A percentile compares a stretch with the other conserved stretches of the same genome.
phyloP scores from a whole-genome alignment of 164 flowering plant genomes.

The Hamamelis virginiana region DNA sequence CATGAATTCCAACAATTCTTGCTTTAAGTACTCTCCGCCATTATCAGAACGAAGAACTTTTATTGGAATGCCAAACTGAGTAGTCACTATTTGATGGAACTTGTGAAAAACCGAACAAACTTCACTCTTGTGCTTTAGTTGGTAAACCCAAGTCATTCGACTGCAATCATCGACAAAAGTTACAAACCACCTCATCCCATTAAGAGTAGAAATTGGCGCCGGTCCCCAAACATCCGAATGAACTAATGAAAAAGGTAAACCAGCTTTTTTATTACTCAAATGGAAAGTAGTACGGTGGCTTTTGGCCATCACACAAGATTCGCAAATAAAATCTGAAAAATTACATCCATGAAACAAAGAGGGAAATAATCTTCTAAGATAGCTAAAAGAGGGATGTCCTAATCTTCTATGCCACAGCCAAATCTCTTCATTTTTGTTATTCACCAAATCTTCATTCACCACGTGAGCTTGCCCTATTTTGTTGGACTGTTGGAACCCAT shows the following conservation, averaged over 20 bases:
- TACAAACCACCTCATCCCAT: neutral
- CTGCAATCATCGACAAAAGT: neutral
- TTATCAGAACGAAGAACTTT: neutral
- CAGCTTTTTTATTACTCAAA: neutral
- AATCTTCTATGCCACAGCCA: neutral
- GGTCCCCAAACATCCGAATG: neutral
- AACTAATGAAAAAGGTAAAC: neutral
- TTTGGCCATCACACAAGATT: neutral
- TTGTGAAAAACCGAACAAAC: no score
- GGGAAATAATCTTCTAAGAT: neutral
- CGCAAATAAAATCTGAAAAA: neutral
- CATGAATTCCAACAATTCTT: neutral
- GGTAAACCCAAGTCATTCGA: no score
- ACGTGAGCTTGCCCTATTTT: neutral
- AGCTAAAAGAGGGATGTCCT: neutral
- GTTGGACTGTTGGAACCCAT: neutral
- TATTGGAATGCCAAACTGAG: neutral
- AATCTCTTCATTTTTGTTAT: neutral
- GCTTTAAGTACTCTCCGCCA: neutral
- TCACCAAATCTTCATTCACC: neutral
- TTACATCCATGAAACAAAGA: neutral
- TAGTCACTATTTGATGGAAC: neutral
- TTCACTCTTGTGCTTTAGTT: no score
- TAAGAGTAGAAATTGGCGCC: neutral
- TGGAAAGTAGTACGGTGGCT: neutral